Conservation (phyloP, 306 rosid genomes). For the Medicago arabica region DNA sequence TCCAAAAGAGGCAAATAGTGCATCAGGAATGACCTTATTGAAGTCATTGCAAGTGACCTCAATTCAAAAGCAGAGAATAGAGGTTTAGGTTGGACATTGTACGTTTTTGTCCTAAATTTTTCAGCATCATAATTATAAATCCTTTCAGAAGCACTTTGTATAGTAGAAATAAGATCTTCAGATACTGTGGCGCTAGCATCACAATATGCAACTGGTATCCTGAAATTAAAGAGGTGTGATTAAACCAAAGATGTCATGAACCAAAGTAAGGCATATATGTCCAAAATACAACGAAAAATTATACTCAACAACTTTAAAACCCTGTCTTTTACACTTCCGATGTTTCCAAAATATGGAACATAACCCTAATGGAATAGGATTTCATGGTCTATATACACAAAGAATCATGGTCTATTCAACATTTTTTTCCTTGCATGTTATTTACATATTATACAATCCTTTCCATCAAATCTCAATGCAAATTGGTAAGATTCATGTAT, state of each 20-base stretch:
- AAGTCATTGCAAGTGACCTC: constrained; percentile 63
- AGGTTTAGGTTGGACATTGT: constrained; percentile 76
- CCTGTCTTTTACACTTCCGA: neutral
- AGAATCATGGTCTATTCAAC: neutral
- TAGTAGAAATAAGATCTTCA: constrained; percentile 61
- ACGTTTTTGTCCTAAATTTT: constrained; percentile 63
- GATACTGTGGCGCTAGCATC: constrained; percentile 77
- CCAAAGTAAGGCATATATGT: constrained; percentile 14
- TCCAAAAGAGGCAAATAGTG: constrained; percentile 88
- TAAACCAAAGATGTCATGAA: constrained; percentile 3
- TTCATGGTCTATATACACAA: neutral
- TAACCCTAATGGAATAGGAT: too few relatives aligned
- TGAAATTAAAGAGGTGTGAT: constrained; percentile 51
- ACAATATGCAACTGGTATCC: constrained; percentile 70
- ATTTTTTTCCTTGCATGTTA: neutral
- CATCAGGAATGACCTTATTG: constrained; percentile 72
- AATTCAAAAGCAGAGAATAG: constrained; percentile 78
- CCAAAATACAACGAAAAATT: constrained; percentile 1
- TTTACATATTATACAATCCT: neutral
- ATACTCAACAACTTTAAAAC: constrained; percentile 22
- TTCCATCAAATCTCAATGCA: constrained; percentile 6
- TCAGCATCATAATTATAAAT: constrained; percentile 52
- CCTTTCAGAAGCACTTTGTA: constrained; percentile 51
- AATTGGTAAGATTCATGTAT: neutral
- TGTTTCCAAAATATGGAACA: constrained; percentile 2